A percentile compares a stretch with the other conserved stretches of the same genome.
Evolutionary conservation across 441 rosid species (phyloP).

Genomic region (Corymbia calophylla): DNA sequence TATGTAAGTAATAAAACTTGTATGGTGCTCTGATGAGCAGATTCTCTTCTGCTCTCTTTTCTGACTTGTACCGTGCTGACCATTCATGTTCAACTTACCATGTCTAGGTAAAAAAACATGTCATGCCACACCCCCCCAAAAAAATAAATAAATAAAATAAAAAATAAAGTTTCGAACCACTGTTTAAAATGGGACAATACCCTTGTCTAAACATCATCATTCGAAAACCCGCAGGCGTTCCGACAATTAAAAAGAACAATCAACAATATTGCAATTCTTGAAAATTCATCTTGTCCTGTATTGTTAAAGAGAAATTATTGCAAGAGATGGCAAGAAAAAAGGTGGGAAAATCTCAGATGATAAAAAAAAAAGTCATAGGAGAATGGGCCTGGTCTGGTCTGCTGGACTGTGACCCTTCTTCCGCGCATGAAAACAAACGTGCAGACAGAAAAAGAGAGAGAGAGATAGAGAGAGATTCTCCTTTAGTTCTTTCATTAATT

Average conservation of each 20-base stretch:
- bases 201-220: background rate
- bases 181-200: background rate
- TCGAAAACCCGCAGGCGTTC: background rate
- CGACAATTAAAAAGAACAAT: background rate
- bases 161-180: background rate
- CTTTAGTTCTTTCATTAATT: background rate
- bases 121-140: background rate
- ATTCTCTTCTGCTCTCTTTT: background rate
- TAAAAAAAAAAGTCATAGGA: constrained; percentile 5
- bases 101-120: background rate
- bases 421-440: background rate
- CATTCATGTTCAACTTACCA: background rate
- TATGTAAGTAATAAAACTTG: background rate
- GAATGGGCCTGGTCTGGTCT: constrained; percentile 21
- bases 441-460: background rate
- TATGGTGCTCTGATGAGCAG: background rate
- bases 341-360: background rate
- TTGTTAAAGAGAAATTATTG: background rate
- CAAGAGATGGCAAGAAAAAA: background rate
- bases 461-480: background rate
- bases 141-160: background rate
- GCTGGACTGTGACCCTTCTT: constrained; percentile 18
- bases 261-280: background rate
- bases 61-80: background rate
- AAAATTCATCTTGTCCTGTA: background rate